These are phyloP conservation scores for Trichoderma arundinaceum DNA, from an alignment of 2,329 filamentous ascomycete genomes.

Conservation along the genomic window DNA sequence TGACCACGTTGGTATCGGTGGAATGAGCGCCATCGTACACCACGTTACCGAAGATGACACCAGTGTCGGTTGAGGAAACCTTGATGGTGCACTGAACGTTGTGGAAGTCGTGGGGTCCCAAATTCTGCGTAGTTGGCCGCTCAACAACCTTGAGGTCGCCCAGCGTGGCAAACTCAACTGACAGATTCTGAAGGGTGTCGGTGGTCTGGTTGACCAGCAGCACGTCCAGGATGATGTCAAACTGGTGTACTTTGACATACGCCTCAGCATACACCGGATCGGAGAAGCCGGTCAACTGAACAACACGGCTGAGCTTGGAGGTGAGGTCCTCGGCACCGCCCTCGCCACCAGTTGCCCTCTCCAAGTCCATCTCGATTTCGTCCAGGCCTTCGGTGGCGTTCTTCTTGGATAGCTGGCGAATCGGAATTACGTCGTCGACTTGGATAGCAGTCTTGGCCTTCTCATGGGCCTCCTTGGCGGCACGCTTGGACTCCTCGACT, in stretches of 20 bases:
- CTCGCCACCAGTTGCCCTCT: constrained; percentile 93
- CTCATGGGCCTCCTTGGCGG: constrained; percentile 89
- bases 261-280: constrained; percentile 99
- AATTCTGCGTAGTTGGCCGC: constrained; percentile 92
- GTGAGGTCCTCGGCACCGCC: constrained; percentile 80
- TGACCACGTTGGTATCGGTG: constrained; percentile 94
- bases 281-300: constrained; percentile 97
- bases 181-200: constrained; percentile 94
- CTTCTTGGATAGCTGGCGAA: constrained; percentile 93
- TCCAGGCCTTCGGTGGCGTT: constrained; percentile 81
- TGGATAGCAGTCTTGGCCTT: constrained; percentile 94
- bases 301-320: constrained; percentile 93
- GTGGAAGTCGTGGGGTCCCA: constrained; percentile 94
- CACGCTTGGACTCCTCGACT: constrained; percentile 95
- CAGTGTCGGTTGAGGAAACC: constrained; percentile 96
- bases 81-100: constrained; percentile 99
- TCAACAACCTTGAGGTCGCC: constrained; percentile 98
- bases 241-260: constrained; percentile 98
- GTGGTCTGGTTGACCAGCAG: constrained; percentile 96
- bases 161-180: constrained; percentile 97
- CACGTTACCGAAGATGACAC: constrained; percentile 98
- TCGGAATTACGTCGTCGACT: constrained; percentile 91
- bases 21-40: constrained; percentile 94
- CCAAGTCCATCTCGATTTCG: constrained; percentile 86
- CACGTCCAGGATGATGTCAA: constrained; percentile 96